Percentiles rank a stretch among this genome's conserved stretches.
Conservation (phyloP, 805 yeast genomes). For the Lipomyces orientalis region DNA sequence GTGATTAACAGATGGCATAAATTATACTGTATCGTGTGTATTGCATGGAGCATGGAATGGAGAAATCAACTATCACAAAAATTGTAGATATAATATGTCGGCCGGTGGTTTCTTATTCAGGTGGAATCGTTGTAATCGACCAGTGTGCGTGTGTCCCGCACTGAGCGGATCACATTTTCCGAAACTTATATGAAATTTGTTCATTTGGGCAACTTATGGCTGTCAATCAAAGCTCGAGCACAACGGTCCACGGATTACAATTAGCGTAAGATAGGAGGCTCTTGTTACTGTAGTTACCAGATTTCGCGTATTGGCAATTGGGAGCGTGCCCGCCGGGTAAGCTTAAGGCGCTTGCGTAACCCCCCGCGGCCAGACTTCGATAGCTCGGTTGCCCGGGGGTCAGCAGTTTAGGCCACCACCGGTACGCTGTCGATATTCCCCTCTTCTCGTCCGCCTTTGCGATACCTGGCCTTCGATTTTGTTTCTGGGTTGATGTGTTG, state of each 20-base stretch:
- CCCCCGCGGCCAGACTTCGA: neutral
- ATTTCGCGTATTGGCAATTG: too few relatives aligned
- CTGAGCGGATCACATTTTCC: neutral
- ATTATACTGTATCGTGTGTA: neutral
- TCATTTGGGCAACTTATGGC: too few relatives aligned
- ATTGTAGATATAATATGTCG: too few relatives aligned
- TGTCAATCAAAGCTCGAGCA: too few relatives aligned
- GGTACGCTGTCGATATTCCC: neutral
- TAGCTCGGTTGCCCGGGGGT: neutral
- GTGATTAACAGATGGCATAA: neutral
- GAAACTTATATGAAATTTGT: too few relatives aligned
- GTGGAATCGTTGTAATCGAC: neutral
- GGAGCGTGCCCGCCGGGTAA: slow-evolving; percentile 2
- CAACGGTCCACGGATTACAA: too few relatives aligned
- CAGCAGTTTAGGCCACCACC: neutral
- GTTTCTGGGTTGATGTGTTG: neutral
- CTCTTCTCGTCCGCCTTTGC: neutral
- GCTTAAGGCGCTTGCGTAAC: slow-evolving; percentile 5
- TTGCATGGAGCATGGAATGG: neutral
- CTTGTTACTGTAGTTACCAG: too few relatives aligned
- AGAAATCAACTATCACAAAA: neutral
- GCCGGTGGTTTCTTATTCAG: too few relatives aligned
- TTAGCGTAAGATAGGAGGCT: neutral
- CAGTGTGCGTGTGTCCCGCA: too few relatives aligned
- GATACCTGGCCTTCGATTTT: neutral